phyloP scores from a whole-genome alignment of 2,329 filamentous ascomycete species.

The Phialemonium atrogriseum region DNA sequence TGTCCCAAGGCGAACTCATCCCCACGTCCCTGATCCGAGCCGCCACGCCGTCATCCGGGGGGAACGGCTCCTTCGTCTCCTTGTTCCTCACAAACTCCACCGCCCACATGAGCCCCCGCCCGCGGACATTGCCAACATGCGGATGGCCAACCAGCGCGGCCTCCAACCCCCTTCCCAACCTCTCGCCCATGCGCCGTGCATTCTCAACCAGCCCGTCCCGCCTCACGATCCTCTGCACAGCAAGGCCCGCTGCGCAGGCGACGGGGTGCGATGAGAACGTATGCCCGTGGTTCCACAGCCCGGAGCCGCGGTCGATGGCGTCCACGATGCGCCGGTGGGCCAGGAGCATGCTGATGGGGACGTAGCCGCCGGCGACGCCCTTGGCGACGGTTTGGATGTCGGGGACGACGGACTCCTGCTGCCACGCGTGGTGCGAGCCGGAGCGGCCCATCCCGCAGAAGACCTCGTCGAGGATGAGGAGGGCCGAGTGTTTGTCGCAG shows the following conservation, averaged over 20 bases:
- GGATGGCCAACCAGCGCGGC: slow-evolving; percentile 17
- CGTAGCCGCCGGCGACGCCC: slow-evolving; percentile 48
- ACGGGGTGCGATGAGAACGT: slow-evolving; percentile 38
- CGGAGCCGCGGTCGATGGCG: slow-evolving; percentile 35
- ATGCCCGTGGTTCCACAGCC: slow-evolving; percentile 47
- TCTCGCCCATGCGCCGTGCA: slow-evolving; percentile 19
- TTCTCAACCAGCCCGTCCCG: slow-evolving; percentile 24
- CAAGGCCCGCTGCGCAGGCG: slow-evolving; percentile 28
- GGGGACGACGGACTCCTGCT: too few relatives aligned
- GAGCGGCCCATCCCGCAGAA: too few relatives aligned
- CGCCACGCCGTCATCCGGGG: too few relatives aligned
- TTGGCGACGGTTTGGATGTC: slow-evolving; percentile 54
- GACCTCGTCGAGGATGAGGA: slow-evolving; percentile 76
- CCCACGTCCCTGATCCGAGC: too few relatives aligned
- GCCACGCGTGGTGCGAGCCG: too few relatives aligned
- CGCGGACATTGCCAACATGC: slow-evolving; percentile 31
- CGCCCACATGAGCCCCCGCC: slow-evolving; percentile 35
- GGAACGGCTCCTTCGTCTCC: slow-evolving; percentile 27
- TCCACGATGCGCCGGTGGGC: slow-evolving; percentile 40
- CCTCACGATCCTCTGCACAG: slow-evolving; percentile 28
- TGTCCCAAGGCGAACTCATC: too few relatives aligned
- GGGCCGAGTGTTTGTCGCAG: slow-evolving; percentile 62
- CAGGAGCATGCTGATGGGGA: slow-evolving; percentile 46
- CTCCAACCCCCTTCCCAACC: slow-evolving; percentile 19
- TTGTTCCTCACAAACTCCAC: slow-evolving; percentile 35